Evolutionary conservation across 1,284 basidiomycete genomes (phyloP).

Genomic region (Ganoderma lucidum): DNA sequence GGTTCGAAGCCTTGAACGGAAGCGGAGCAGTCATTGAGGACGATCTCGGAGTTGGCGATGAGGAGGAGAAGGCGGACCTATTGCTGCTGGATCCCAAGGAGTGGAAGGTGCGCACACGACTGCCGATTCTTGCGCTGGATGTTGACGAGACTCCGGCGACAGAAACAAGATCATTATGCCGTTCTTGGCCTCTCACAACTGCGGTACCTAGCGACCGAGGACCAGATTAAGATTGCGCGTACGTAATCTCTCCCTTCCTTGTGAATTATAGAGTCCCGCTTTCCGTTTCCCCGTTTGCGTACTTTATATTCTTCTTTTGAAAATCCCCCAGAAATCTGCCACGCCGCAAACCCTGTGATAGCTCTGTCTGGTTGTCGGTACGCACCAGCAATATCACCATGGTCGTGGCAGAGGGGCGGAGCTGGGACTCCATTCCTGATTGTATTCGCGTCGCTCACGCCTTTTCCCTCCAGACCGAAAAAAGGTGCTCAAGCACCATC

Average conservation of each 20-base stretch:
- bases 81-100: constrained; percentile 92
- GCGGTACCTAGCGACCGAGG: constrained; percentile 87
- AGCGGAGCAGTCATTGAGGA: constrained; percentile 73
- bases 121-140: background rate
- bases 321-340: background rate
- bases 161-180: constrained; percentile 99
- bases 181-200: constrained; percentile 94
- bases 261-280: background rate
- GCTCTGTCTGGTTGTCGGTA: background rate
- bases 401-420: background rate
- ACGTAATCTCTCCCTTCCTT: constrained; percentile 45
- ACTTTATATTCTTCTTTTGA: background rate
- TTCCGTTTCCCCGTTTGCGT: background rate
- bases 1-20: constrained; percentile 61
- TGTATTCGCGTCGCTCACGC: constrained; percentile 8
- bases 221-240: constrained; percentile 98
- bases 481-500: constrained; percentile 99
- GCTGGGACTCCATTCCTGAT: background rate
- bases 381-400: background rate
- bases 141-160: background rate
- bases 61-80: constrained; percentile 82
- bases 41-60: constrained; percentile 93
- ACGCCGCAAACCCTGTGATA: background rate
- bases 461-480: constrained; percentile 76
- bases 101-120: constrained; percentile 82